Evolutionary conservation across 495 filamentous ascomycete species (phyloP).

Genomic region (Neurospora discreta): DNA sequence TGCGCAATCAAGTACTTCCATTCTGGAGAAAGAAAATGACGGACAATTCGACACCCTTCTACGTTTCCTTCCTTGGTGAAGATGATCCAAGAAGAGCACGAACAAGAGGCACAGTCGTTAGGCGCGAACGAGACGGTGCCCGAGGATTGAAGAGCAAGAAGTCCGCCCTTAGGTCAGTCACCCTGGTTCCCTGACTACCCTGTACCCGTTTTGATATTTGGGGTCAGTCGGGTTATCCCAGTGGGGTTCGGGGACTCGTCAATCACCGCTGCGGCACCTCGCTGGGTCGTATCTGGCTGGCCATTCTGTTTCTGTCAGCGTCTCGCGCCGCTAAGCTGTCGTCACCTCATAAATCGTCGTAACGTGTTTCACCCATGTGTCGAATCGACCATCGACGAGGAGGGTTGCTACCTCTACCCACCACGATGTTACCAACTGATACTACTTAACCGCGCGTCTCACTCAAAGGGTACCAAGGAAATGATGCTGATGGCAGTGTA

Average conservation of each 20-base stretch:
- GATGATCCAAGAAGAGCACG: too few relatives aligned
- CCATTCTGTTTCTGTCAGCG: background rate
- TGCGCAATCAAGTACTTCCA: background rate
- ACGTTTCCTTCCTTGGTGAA: background rate
- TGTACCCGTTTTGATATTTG: background rate
- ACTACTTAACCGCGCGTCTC: background rate
- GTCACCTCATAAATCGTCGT: background rate
- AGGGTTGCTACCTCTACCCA: background rate
- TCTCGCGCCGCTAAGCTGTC: background rate
- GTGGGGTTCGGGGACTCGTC: background rate
- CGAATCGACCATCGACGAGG: background rate
- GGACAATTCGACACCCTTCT: background rate
- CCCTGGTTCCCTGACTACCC: too few relatives aligned
- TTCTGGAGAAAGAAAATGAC: background rate
- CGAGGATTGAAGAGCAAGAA: background rate
- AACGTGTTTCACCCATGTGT: background rate
- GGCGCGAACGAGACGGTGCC: background rate
- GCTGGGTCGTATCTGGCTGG: background rate
- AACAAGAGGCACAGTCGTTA: background rate
- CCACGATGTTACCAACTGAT: background rate
- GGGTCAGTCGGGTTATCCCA: background rate
- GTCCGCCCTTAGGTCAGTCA: background rate
- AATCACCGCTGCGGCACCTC: background rate
- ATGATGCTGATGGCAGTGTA: background rate
- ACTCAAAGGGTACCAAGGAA: background rate